Base-by-base conservation (phyloP, 306 rosid species). In the Hippophae rhamnoides region DNA sequence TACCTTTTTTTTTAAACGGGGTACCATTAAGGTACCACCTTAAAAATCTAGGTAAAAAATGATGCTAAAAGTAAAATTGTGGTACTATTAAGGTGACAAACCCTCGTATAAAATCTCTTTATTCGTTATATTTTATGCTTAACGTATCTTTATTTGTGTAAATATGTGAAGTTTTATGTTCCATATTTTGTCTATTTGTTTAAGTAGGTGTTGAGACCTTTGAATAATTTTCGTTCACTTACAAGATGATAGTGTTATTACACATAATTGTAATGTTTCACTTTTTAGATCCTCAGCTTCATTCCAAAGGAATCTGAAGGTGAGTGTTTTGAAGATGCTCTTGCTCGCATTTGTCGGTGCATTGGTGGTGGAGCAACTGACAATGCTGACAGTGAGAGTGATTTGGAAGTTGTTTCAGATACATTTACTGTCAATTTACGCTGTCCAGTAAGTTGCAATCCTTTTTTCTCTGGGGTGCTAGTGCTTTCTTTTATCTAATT, bases 321-420 rank as follows among this genome's bases (percentile, higher is more conserved):
- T n/a, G 99, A 93, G 76, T 58, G 31, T 58, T 84, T 88, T 56
- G 90, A 93, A 72, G 94, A 80, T 52, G 97, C 99, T 63, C 89
- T 93, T 75, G 90, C 94, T 49, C 99, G 99, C 5, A 93, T 93
- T 47, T 66, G 88, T 66, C 84, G 84, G 60, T 76, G 95, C 48
- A 79, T 81, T 41, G 86, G 90, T 73, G 94, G 99, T 68, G 95
- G 99, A 58, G 81, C 87, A 14, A 71, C 70, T 41, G 94, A 84
- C 72, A 76, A 86, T 60, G 95, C 78, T 69, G 99, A 80, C 62
- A 88, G 94, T 54, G 97, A 93, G 74, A 93, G 97, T 77, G 99
- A 93, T 72, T 63, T 93, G 70, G 99, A 93, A 78, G 95, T 93
- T 41, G 99, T 93, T 77, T 86, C 99, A 8, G 97, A 93, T 68